phyloP scores from a whole-genome alignment of 1,284 basidiomycete species.

The Butyriboletus appendiculatus region DNA sequence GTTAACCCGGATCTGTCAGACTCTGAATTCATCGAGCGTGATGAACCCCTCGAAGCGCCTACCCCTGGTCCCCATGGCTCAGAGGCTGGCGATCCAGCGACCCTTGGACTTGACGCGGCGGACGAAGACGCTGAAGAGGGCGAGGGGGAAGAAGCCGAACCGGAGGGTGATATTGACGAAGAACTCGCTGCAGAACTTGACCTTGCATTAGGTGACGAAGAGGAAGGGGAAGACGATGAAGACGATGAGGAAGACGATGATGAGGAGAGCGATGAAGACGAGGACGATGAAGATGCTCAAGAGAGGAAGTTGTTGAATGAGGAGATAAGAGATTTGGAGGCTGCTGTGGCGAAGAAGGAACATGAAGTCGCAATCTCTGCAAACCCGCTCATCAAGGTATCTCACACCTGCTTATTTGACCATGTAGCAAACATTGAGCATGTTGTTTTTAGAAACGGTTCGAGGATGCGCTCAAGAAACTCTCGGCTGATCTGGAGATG shows the following conservation, averaged over 20 bases:
- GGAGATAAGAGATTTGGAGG: conserved; percentile 89
- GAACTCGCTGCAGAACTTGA: conserved; percentile 77
- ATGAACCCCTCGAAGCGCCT: conserved; percentile 59
- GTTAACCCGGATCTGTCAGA: conserved; percentile 87
- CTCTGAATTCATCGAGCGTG: conserved; percentile 78
- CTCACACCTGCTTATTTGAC: conserved; percentile 7
- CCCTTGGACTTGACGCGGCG: conserved; percentile 52
- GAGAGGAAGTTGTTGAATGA: conserved; percentile 82
- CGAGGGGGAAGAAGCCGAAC: conserved; percentile 57
- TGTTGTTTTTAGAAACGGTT: conserved; percentile 74
- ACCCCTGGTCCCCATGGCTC: conserved; percentile 60
- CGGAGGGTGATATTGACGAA: conserved; percentile 72
- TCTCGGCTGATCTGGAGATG: conserved; percentile 84
- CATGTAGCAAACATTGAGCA: conserved; percentile 2
- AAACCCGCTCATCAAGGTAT: conserved; percentile 86
- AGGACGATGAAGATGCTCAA: conserved; percentile 71
- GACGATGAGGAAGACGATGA: conserved; percentile 72
- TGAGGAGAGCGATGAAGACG: conserved; percentile 69
- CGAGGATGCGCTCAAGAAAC: conserved; percentile 88
- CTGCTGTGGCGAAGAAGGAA: conserved; percentile 85
- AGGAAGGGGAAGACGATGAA: conserved; percentile 55
- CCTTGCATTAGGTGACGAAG: conserved; percentile 67
- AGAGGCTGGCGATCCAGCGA: conserved; percentile 62
- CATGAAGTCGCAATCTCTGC: conserved; percentile 83
- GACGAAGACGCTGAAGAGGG: conserved; percentile 64